Evolutionary conservation across 2,329 filamentous ascomycete genomes (phyloP), one percentile per base, ranked within the genome.

Genomic region (Botrytis cinerea): DNA sequence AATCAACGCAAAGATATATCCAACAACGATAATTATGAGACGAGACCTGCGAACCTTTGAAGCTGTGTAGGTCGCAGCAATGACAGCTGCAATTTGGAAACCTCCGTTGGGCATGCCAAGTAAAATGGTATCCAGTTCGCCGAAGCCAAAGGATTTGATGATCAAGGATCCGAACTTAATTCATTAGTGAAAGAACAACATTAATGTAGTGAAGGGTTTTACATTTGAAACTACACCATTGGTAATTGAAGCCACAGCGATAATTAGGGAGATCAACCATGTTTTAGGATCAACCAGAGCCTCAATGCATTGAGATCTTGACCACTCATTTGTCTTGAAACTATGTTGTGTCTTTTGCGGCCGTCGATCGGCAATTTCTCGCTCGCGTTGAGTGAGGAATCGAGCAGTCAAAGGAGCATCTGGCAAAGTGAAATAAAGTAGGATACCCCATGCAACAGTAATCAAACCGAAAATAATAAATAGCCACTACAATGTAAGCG

Each of bases 21-120:
- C 72, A 14, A 72, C 40, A 25, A 76, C 68, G 28, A 77, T 74
- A 9, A 76, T 71, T 12, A 76, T 61, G 5, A 75, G 62, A 20
- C 75, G 75, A 2, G 74, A 75, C 59, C 73, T 73, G 14, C 67
- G 72, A 46, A 76, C 40, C 45, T 59, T 69, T 5, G 73, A 74
- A 8, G 75, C 74, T 9, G 72, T 54, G 45, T 72, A 75, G 16
- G 74, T 70, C 2, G 75, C 73, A 7, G 70, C 48, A 28, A 75
- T 57, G 22, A 63, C 70, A 57, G 60, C 43, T 16, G 32, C 69
- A 43, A 71, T 28, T 57, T 71, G 70, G 9, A 71, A 71, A 10
- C 46, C 70, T 43, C 90, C 90, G 73, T 91, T 90, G 0, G 90
- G 90, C 74, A 92, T 91, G 78, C 90, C 91, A 25, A 83, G 75